Percentiles rank a stretch among this genome's conserved stretches.
Conservation (phyloP, 1,284 basidiomycete species). For the Ceratobasidium sp. region DNA sequence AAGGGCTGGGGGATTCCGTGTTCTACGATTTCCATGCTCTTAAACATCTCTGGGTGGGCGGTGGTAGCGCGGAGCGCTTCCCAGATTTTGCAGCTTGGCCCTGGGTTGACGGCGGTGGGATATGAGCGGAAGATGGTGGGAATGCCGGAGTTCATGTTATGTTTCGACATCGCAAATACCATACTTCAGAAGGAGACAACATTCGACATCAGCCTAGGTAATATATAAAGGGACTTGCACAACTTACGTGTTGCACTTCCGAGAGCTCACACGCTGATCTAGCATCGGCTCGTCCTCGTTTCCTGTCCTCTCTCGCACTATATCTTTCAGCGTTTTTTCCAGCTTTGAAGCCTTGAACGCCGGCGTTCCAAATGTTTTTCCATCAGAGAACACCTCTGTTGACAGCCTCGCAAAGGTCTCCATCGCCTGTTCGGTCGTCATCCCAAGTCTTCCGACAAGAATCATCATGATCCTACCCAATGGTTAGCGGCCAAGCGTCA, state of each 20-base stretch:
- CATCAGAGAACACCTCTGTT: slow-evolving; percentile 14
- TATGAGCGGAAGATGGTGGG: slow-evolving; percentile 32
- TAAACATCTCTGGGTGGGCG: slow-evolving; percentile 37
- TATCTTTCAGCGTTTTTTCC: background rate
- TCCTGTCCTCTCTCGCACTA: background rate
- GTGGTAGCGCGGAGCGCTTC: slow-evolving; percentile 12
- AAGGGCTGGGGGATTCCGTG: background rate
- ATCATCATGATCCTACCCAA: background rate
- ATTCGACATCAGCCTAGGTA: background rate
- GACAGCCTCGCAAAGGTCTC: background rate
- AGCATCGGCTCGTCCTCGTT: slow-evolving; percentile 14
- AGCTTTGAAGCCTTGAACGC: slow-evolving; percentile 23
- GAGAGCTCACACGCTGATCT: background rate
- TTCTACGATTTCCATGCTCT: slow-evolving; percentile 7
- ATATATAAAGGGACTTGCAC: too few species aligned
- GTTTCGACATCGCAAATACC: too few species aligned
- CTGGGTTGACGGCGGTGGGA: background rate
- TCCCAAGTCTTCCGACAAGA: background rate
- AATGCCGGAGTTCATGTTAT: slow-evolving; percentile 29
- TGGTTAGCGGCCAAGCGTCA: background rate
- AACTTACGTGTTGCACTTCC: background rate
- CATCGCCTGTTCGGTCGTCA: slow-evolving; percentile 12
- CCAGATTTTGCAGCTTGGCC: slow-evolving; percentile 18
- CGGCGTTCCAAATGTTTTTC: background rate
- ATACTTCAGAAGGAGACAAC: background rate